A percentile compares a stretch with the other conserved stretches of the same genome.
phyloP scores from a whole-genome alignment of 768 basidiomycete species.

The Filobasidium floriforme region DNA sequence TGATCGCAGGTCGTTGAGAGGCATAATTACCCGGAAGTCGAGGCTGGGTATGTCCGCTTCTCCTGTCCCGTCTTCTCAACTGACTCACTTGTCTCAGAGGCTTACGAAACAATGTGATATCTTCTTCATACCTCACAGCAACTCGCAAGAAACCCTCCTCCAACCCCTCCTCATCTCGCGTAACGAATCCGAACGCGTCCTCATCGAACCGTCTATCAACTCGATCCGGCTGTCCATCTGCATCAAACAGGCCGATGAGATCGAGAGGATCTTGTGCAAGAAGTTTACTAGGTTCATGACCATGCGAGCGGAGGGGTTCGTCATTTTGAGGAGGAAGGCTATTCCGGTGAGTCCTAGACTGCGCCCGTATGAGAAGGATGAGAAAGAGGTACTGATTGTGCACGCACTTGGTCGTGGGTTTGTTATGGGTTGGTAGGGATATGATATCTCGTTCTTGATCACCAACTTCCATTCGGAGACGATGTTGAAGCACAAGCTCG shows the following conservation, averaged over 20 bases:
- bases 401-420: no score
- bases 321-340: constrained; percentile 90
- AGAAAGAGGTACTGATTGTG: no score
- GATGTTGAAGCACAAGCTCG: constrained; percentile 99
- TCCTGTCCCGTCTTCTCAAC: not conserved
- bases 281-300: constrained; percentile 99
- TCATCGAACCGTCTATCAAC: constrained; percentile 96
- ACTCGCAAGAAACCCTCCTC: constrained; percentile 86
- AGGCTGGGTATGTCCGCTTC: constrained; percentile 58
- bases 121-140: no score
- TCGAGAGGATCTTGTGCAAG: constrained; percentile 92
- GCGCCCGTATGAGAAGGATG: no score
- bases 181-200: constrained; percentile 92
- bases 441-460: constrained; percentile 96
- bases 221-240: constrained; percentile 93
- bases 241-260: constrained; percentile 99
- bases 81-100: no score
- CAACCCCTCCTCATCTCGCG: constrained; percentile 90
- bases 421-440: constrained; percentile 58
- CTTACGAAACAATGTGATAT: no score
- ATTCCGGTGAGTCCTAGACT: constrained; percentile 58
- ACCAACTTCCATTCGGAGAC: constrained; percentile 94
- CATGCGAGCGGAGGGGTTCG: constrained; percentile 94
- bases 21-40: constrained; percentile 95
- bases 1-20: constrained; percentile 74